Evolutionary conservation across 495 filamentous ascomycete genomes (phyloP).

Genomic region (Penicillium crystallinum): DNA sequence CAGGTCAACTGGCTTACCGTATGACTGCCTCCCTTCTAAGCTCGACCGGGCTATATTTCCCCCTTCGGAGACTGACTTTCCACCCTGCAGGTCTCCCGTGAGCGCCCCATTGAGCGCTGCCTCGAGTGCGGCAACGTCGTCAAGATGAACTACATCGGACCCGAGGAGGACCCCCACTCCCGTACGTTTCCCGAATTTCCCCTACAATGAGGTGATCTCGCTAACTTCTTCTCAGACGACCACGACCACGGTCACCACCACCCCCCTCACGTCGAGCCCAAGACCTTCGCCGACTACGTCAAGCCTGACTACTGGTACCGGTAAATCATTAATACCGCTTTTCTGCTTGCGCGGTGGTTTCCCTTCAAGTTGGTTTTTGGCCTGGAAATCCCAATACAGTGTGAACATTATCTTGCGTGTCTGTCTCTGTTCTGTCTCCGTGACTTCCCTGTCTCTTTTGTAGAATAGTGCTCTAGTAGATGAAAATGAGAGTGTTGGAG

Average conservation of each 20-base stretch:
- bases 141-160: conserved; percentile 95
- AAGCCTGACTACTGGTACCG: conserved; percentile 84
- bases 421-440: conserved; percentile 23
- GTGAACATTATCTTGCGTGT: conserved; percentile 13
- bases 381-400: conserved; percentile 5
- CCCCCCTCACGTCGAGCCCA: conserved; percentile 69
- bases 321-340: conserved; percentile 30
- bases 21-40: conserved; percentile 28
- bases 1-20: conserved; percentile 83
- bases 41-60: neutral
- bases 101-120: conserved; percentile 89
- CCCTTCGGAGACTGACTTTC: neutral
- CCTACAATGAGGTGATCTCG: neutral
- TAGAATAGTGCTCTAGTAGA: conserved; percentile 42
- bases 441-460: conserved; percentile 32
- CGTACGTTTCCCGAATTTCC: conserved; percentile 27
- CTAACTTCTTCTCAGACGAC: conserved; percentile 27
- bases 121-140: conserved; percentile 90
- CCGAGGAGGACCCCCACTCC: conserved; percentile 60
- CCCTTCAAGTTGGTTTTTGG: conserved; percentile 2
- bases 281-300: conserved; percentile 90
- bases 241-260: conserved; percentile 47
- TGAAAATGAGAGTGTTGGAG: conserved; percentile 28
- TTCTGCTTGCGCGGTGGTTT: conserved; percentile 4
- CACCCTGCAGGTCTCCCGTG: conserved; percentile 64